phyloP scores from a whole-genome alignment of 2,329 filamentous ascomycete species.

The Zasmidium citrigriseum region DNA sequence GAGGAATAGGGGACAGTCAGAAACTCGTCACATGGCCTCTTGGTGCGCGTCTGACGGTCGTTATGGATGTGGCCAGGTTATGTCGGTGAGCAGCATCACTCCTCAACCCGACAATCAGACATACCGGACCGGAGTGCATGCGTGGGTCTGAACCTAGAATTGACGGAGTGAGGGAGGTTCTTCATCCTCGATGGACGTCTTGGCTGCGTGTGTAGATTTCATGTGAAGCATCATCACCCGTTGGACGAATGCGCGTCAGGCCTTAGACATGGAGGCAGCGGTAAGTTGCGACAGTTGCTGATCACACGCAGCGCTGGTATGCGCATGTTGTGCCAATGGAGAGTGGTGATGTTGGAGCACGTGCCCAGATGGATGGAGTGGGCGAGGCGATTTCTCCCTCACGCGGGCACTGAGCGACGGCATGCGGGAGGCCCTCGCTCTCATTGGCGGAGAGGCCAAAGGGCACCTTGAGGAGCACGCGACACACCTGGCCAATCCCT shows the following conservation, averaged over 20 bases:
- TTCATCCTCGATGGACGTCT: no score
- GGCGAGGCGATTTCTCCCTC: no score
- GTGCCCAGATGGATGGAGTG: background rate
- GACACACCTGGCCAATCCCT: no score
- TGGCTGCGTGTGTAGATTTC: no score
- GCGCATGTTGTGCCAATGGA: background rate
- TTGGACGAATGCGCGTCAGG: background rate
- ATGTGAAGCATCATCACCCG: no score
- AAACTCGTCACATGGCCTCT: background rate
- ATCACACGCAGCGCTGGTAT: background rate
- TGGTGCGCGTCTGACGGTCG: background rate
- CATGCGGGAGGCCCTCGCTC: no score
- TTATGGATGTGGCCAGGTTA: background rate
- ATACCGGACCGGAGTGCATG: background rate
- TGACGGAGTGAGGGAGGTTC: no score
- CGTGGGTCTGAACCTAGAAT: background rate
- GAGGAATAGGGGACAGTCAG: background rate
- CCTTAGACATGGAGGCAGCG: no score
- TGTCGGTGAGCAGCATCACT: background rate
- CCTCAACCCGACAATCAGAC: background rate
- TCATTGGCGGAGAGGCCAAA: no score
- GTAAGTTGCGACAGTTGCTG: background rate
- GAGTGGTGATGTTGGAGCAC: background rate
- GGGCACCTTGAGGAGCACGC: no score
- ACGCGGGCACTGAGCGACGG: no score